Conservation (phyloP, 768 basidiomycete genomes). For the Suillus subluteus region DNA sequence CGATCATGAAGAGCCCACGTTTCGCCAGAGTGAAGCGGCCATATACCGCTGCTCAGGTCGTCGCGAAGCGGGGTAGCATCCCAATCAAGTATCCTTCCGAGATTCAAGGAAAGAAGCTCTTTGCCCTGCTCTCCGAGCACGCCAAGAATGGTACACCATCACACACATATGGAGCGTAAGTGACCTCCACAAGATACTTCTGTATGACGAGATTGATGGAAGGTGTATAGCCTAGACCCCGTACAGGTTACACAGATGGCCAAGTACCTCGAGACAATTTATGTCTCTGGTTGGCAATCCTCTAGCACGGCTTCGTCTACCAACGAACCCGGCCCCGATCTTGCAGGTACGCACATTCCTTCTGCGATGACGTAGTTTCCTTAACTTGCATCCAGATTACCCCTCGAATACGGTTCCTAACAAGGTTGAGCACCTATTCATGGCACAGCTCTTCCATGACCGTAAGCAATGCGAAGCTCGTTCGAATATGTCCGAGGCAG, state of each 20-base stretch:
- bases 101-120: conserved; percentile 86
- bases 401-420: conserved; percentile 98
- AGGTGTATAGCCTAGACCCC: conserved; percentile 81
- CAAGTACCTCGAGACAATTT: conserved; percentile 96
- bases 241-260: conserved; percentile 99
- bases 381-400: conserved; percentile 63
- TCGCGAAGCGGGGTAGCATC: conserved; percentile 90
- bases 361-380: not conserved
- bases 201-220: conserved; percentile 7
- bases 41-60: conserved; percentile 92
- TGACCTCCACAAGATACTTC: conserved; percentile 27
- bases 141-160: conserved; percentile 78
- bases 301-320: conserved; percentile 93
- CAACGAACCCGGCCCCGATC: conserved; percentile 97
- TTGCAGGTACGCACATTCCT: conserved; percentile 65
- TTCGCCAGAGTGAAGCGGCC: conserved; percentile 88
- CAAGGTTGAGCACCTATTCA: conserved; percentile 98
- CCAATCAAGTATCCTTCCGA: conserved; percentile 87
- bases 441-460: conserved; percentile 99
- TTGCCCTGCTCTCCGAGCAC: conserved; percentile 72
- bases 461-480: conserved; percentile 91
- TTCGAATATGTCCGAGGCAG: conserved; percentile 65
- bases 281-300: conserved; percentile 96
- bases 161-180: conserved; percentile 98
- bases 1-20: conserved; percentile 68